A percentile compares a stretch with the other conserved stretches of the same genome.
phyloP scores from a whole-genome alignment of 805 yeast genomes.

The Candida tammaniensis region DNA sequence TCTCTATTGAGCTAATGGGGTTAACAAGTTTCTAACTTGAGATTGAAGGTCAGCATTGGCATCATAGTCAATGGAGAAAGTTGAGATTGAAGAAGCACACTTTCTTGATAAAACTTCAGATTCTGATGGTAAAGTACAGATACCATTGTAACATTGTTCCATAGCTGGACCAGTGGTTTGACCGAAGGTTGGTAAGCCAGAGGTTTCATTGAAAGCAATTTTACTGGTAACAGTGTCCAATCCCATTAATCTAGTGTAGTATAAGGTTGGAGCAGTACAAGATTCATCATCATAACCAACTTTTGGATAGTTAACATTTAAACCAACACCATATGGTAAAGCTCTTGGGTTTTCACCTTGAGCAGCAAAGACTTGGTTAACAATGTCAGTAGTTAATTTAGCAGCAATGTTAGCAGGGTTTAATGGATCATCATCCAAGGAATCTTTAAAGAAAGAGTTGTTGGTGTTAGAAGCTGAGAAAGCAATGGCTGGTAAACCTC shows the following conservation, averaged over 20 bases:
- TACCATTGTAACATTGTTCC: slow-evolving; percentile 38
- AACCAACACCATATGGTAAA: slow-evolving; percentile 44
- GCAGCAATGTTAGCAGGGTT: slow-evolving; percentile 47
- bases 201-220: slow-evolving; percentile 38
- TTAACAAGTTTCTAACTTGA: slow-evolving; percentile 16
- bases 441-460: slow-evolving; percentile 49
- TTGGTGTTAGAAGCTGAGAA: slow-evolving; percentile 49
- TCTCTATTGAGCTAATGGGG: too few relatives aligned
- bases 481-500: slow-evolving; percentile 50
- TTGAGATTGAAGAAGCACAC: slow-evolving; percentile 45
- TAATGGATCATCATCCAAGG: slow-evolving; percentile 37
- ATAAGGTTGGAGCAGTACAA: slow-evolving; percentile 44
- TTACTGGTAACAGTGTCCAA: slow-evolving; percentile 26
- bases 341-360: slow-evolving; percentile 36
- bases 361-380: slow-evolving; percentile 32
- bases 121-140: slow-evolving; percentile 45
- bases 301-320: slow-evolving; percentile 48
- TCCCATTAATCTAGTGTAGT: slow-evolving; percentile 48
- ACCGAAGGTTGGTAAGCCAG: slow-evolving; percentile 21
- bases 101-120: slow-evolving; percentile 24
- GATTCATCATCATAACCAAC: slow-evolving; percentile 38
- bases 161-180: slow-evolving; percentile 13
- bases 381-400: slow-evolving; percentile 36
- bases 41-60: slow-evolving; percentile 23
- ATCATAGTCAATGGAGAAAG: slow-evolving; percentile 49